A percentile compares a stretch with the other conserved stretches of the same genome.
Conservation (phyloP, 306 rosid species). For the Herpetospermum pedunculosum region DNA sequence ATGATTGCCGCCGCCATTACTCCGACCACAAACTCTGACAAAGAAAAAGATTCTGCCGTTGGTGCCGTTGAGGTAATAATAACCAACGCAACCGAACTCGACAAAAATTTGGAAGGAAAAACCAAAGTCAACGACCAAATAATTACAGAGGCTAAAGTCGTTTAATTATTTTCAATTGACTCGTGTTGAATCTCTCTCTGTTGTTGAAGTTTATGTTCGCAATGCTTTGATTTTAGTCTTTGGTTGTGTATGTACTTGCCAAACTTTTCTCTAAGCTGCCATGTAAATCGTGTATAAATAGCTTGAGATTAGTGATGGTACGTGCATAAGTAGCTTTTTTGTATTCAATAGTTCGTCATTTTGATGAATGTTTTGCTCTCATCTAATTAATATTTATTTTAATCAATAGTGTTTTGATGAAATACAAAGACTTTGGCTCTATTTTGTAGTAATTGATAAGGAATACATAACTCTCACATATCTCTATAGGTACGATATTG, state of each 20-base stretch:
- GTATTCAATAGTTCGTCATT: background rate
- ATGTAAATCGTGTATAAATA: background rate
- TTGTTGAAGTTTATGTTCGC: background rate
- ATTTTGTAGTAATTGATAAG: too few relatives aligned
- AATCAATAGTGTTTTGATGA: background rate
- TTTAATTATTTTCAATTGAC: too few relatives aligned
- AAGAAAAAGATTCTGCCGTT: constrained; percentile 3
- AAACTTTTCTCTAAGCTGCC: background rate
- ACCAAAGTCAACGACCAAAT: background rate
- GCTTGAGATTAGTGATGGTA: background rate
- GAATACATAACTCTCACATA: too few relatives aligned
- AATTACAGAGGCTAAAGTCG: too few relatives aligned
- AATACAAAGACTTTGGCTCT: background rate
- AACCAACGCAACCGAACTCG: background rate
- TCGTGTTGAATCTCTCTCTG: background rate
- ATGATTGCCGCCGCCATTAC: constrained; percentile 4
- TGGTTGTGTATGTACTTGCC: background rate
- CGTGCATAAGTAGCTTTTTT: background rate
- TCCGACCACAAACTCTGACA: background rate
- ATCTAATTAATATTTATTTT: background rate
- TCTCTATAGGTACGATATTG: too few relatives aligned
- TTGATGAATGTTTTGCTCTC: background rate
- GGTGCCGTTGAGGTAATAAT: background rate
- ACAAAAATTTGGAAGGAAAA: background rate
- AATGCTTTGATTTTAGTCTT: background rate